Conservation (phyloP, 2,329 filamentous ascomycete genomes). For the Coleophoma eucalyptorum region DNA sequence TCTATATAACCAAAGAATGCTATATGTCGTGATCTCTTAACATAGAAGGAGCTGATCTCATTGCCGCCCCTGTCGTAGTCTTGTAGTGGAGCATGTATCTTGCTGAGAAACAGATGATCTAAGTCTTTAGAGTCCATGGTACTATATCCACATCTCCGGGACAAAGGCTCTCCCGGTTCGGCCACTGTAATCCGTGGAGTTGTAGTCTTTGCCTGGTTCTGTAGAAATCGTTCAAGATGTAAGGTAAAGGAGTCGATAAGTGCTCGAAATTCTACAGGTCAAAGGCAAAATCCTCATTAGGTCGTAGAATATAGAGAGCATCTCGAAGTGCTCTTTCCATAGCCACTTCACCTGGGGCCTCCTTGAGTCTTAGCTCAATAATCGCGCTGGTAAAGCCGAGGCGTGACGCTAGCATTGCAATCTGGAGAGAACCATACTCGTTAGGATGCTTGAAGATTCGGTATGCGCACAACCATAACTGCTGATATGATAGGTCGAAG, state of each 20-base stretch:
- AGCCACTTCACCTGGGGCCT: neutral
- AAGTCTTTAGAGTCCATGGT: slow-evolving; percentile 5
- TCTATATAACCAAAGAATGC: slow-evolving; percentile 7
- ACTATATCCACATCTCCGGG: slow-evolving; percentile 5
- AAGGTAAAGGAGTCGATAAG: slow-evolving; percentile 4
- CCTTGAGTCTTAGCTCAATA: slow-evolving; percentile 2
- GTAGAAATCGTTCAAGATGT: slow-evolving; percentile 1
- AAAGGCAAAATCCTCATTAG: slow-evolving; percentile 4
- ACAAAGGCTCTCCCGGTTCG: slow-evolving; percentile 4
- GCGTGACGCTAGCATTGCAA: slow-evolving; percentile 3
- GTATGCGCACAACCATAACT: slow-evolving; percentile 7
- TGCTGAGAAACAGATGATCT: slow-evolving; percentile 9
- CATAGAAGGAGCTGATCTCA: slow-evolving; percentile 13
- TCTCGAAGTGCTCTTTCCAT: slow-evolving; percentile 1
- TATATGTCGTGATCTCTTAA: slow-evolving; percentile 9
- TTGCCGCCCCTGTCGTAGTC: slow-evolving; percentile 3
- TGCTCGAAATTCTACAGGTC: no score
- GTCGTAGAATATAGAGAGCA: neutral
- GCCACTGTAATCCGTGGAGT: slow-evolving; percentile 5
- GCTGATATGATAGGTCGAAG: slow-evolving; percentile 7
- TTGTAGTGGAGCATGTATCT: slow-evolving; percentile 8
- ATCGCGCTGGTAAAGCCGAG: slow-evolving; percentile 2
- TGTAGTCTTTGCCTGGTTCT: neutral
- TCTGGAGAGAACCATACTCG: slow-evolving; percentile 2
- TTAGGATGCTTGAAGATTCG: slow-evolving; percentile 5